phyloP scores from a whole-genome alignment of 2,329 filamentous ascomycete species.

The Knoxdaviesia capensis region DNA sequence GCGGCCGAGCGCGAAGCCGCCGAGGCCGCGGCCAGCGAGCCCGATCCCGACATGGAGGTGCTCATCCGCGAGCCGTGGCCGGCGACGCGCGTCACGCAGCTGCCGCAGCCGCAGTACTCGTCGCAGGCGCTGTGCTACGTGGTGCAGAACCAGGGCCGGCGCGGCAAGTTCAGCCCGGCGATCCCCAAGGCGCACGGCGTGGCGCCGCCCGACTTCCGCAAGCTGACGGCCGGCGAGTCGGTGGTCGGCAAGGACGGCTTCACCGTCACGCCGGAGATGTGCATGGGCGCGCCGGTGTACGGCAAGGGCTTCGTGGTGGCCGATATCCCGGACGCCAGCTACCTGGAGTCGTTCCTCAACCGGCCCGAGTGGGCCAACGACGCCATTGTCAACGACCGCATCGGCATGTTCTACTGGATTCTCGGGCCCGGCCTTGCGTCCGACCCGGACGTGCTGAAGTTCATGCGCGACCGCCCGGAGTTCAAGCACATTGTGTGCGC shows the following conservation, averaged over 20 bases:
- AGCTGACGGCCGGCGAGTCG: slow-evolving; percentile 40
- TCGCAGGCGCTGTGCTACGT: slow-evolving; percentile 68
- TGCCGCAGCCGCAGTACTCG: slow-evolving; percentile 50
- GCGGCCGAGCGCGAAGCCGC: no score
- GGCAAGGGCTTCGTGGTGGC: slow-evolving; percentile 62
- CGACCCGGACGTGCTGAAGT: slow-evolving; percentile 42
- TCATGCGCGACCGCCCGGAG: slow-evolving; percentile 41
- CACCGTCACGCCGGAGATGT: slow-evolving; percentile 68
- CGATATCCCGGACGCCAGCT: slow-evolving; percentile 52
- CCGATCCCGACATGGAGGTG: slow-evolving; percentile 46
- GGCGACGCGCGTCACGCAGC: slow-evolving; percentile 35
- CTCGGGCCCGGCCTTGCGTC: slow-evolving; percentile 47
- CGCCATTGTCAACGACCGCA: slow-evolving; percentile 39
- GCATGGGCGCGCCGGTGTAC: slow-evolving; percentile 44
- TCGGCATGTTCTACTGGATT: slow-evolving; percentile 62
- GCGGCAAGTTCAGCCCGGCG: slow-evolving; percentile 59
- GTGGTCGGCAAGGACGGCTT: slow-evolving; percentile 44
- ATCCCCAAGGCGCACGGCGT: slow-evolving; percentile 48
- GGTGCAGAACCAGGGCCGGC: slow-evolving; percentile 51
- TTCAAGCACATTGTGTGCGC: slow-evolving; percentile 64
- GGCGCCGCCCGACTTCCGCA: slow-evolving; percentile 30
- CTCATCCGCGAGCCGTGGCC: slow-evolving; percentile 65
- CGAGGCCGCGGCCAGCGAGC: no score
- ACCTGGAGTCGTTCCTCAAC: slow-evolving; percentile 47
- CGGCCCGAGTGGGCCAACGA: slow-evolving; percentile 50